These are phyloP conservation scores for Salinomyces thailandicus DNA, from an alignment of 2,329 filamentous ascomycete genomes.

Conservation along the genomic window DNA sequence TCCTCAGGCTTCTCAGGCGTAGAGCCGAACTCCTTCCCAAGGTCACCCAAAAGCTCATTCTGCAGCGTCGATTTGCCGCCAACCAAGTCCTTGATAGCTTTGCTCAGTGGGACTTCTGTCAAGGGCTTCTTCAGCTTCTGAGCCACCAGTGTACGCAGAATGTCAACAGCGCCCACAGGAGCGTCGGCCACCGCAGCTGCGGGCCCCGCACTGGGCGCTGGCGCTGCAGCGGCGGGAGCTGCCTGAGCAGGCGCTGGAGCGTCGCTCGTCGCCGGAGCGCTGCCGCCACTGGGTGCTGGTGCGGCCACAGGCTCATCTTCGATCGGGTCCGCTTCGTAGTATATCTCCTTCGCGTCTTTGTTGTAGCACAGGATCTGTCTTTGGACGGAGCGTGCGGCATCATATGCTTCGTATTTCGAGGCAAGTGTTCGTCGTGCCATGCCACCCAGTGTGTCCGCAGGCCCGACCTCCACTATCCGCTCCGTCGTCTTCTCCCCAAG, in stretches of 20 bases:
- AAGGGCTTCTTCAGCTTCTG: slow-evolving; percentile 97
- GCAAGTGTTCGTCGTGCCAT: slow-evolving; percentile 96
- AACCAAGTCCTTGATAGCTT: slow-evolving; percentile 97
- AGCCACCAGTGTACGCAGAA: slow-evolving; percentile 78
- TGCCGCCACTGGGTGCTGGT: slow-evolving; percentile 37
- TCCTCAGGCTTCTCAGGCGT: slow-evolving; percentile 98
- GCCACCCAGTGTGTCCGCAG: slow-evolving; percentile 88
- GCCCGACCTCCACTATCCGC: slow-evolving; percentile 94
- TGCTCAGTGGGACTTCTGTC: slow-evolving; percentile 78
- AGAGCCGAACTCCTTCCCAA: slow-evolving; percentile 96
- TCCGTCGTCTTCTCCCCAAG: slow-evolving; percentile 92
- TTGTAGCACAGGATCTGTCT: slow-evolving; percentile 98
- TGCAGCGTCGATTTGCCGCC: slow-evolving; percentile 99
- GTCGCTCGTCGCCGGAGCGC: slow-evolving; percentile 36
- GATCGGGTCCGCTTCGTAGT: slow-evolving; percentile 93
- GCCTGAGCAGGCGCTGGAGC: slow-evolving; percentile 45
- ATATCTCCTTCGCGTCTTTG: slow-evolving; percentile 98
- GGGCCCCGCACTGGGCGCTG: slow-evolving; percentile 66
- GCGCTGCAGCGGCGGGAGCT: slow-evolving; percentile 44
- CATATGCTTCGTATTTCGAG: slow-evolving; percentile 97
- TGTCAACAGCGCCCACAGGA: slow-evolving; percentile 79
- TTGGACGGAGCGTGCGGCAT: slow-evolving; percentile 91
- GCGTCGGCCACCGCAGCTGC: slow-evolving; percentile 77
- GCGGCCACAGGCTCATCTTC: slow-evolving; percentile 67
- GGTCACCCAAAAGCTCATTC: slow-evolving; percentile 94